Evolutionary conservation across 441 rosid species (phyloP), one percentile per base, ranked within the genome.

Genomic region (Populus trichocarpa): DNA sequence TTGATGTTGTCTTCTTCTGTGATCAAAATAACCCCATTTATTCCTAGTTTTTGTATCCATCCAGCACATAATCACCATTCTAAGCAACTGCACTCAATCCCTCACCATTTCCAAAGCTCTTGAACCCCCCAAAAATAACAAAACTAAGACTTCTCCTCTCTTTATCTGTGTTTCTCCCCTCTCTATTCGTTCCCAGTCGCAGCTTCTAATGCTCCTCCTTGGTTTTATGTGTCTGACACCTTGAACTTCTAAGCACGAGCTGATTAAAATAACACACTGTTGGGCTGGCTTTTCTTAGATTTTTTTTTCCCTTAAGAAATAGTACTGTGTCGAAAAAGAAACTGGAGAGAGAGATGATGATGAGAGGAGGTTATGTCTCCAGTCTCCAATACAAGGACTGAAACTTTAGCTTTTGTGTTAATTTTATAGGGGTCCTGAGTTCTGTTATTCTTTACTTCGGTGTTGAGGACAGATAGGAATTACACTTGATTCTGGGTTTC

Each of bases 351-450:
- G 61, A 59, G 77, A 50, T 50, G 57, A 50, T 50, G 18, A 50
- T 0, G 57, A 4, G 57, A 50, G 57, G 83, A 77, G 67, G 76
- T 71, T 68, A 74, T 89, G 99, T 91, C 88, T 87, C 98, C 93
- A 84, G 87, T 87, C 88, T 87, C 83, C 88, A 71, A 86, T 86
- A 88, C 97, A 88, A 88, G 81, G 91, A 85, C 93, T 87, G 98
- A 80, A 90, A 86, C 88, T 88, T 85, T 83, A 86, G 83, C 93
- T 88, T 88, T 87, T 85, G 78, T 89, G 89, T 77, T 74, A 63
- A 71, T 79, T 70, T 80, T 73, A 64, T 71, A 79, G 86, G 88
- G 84, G 86, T 71, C 74, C 79, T 79, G 80, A 13, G 57, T 77
- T 79, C 71, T 84, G 87, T 83, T 88, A 81, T 86, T 87, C 88